These are phyloP conservation scores for Talaromyces funiculosus DNA, from an alignment of 2,329 filamentous ascomycete species.

Conservation along the genomic window DNA sequence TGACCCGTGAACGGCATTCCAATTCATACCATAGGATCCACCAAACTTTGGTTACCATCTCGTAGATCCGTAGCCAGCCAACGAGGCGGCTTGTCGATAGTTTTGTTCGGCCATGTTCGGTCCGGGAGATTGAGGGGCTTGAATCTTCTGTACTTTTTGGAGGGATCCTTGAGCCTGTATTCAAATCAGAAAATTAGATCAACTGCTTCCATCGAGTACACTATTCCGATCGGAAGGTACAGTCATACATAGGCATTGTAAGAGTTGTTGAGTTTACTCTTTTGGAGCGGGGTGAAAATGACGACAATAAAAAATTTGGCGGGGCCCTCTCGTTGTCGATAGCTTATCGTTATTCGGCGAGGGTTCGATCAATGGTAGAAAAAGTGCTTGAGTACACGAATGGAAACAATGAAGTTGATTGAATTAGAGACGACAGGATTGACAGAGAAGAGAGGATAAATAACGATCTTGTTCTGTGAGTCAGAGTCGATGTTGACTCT, in stretches of 20 bases:
- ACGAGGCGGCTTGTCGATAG: conserved; percentile 74
- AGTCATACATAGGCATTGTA: conserved; percentile 35
- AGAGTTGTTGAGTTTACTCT: conserved; percentile 15
- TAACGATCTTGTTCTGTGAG: background rate
- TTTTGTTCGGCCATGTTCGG: conserved; percentile 72
- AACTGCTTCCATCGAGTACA: background rate
- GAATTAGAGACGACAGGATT: background rate
- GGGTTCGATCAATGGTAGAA: background rate
- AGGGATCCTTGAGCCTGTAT: conserved; percentile 45
- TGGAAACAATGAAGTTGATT: background rate
- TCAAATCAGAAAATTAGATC: conserved; percentile 8
- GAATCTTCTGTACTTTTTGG: conserved; percentile 44
- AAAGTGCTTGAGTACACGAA: background rate
- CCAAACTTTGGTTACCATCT: conserved; percentile 90
- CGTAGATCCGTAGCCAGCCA: conserved; percentile 87
- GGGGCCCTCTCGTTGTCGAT: conserved; percentile 5
- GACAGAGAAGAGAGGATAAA: background rate
- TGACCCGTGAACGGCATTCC: background rate
- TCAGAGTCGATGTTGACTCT: background rate
- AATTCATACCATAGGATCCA: conserved; percentile 76
- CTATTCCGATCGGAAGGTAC: background rate
- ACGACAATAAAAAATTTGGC: conserved; percentile 17
- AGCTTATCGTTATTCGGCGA: background rate
- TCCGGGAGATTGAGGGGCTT: conserved; percentile 46
- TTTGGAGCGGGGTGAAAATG: conserved; percentile 18